Conservation (phyloP, 1,284 basidiomycete species). For the Lignosus rhinocerotis region DNA sequence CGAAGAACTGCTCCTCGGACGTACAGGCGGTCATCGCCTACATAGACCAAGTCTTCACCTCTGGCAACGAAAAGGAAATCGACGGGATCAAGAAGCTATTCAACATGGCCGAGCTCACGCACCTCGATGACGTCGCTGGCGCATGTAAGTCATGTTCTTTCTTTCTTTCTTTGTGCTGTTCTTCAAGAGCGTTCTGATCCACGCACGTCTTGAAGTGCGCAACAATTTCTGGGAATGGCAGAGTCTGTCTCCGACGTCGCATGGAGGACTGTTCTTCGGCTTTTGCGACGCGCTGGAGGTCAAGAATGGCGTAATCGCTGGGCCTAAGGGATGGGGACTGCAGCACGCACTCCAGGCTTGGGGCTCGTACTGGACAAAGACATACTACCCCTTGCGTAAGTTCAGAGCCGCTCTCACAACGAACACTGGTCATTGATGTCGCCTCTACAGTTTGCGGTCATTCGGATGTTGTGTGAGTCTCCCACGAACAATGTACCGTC, state of each 20-base stretch:
- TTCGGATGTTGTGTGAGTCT: conserved; percentile 42
- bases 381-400: conserved; percentile 45
- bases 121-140: conserved; percentile 67
- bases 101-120: conserved; percentile 54
- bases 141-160: conserved; percentile 43
- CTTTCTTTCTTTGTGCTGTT: background rate
- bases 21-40: conserved; percentile 64
- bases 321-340: conserved; percentile 60
- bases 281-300: conserved; percentile 79
- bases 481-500: background rate
- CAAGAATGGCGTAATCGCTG: conserved; percentile 57
- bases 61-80: conserved; percentile 46
- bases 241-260: conserved; percentile 46
- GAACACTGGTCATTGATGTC: background rate
- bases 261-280: conserved; percentile 49
- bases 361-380: conserved; percentile 54
- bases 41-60: conserved; percentile 57
- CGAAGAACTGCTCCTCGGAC: conserved; percentile 71
- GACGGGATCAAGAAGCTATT: conserved; percentile 55
- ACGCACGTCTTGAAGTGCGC: conserved; percentile 41
- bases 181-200: background rate
- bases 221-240: conserved; percentile 62
- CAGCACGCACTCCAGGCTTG: conserved; percentile 62
- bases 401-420: background rate
- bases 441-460: conserved; percentile 43